A percentile compares a stretch with the other conserved stretches of the same genome.
phyloP scores from a whole-genome alignment of 202 grass and related monocot species.

The Schoenoplectus triqueter region DNA sequence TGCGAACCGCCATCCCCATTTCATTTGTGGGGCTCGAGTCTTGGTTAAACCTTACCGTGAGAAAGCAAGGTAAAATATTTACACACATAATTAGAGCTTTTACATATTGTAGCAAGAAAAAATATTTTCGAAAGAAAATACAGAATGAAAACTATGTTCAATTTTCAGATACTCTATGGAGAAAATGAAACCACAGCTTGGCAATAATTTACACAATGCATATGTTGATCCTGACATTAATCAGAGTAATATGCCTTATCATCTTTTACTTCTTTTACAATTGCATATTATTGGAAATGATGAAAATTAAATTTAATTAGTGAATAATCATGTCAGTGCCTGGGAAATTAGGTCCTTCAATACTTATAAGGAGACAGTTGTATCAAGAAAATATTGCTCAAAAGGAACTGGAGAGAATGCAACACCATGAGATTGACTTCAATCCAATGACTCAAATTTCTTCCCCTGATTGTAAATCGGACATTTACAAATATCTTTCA shows the following conservation, averaged over 20 bases:
- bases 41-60: constrained; percentile 49
- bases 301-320: not conserved
- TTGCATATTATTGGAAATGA: not conserved
- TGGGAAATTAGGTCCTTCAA: constrained; percentile 24
- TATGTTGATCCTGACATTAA: constrained; percentile 36
- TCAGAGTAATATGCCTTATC: constrained; percentile 31
- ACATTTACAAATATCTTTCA: constrained; percentile 35
- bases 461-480: constrained; percentile 23
- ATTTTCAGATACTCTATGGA: constrained; percentile 34
- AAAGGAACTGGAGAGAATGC: constrained; percentile 43
- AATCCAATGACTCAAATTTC: constrained; percentile 24
- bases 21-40: constrained; percentile 53
- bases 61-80: constrained; percentile 41
- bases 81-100: constrained; percentile 3
- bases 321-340: constrained; percentile 34
- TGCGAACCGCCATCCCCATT: constrained; percentile 54
- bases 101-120: not conserved
- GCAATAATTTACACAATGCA: constrained; percentile 23
- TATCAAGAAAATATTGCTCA: constrained; percentile 40
- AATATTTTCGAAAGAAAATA: not conserved
- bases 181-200: constrained; percentile 30
- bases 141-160: constrained; percentile 22
- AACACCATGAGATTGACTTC: constrained; percentile 23
- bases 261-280: not conserved
- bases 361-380: constrained; percentile 36